These are phyloP conservation scores for Volvariella surrecta DNA, from an alignment of 1,284 basidiomycete genomes.

Conservation along the genomic window DNA sequence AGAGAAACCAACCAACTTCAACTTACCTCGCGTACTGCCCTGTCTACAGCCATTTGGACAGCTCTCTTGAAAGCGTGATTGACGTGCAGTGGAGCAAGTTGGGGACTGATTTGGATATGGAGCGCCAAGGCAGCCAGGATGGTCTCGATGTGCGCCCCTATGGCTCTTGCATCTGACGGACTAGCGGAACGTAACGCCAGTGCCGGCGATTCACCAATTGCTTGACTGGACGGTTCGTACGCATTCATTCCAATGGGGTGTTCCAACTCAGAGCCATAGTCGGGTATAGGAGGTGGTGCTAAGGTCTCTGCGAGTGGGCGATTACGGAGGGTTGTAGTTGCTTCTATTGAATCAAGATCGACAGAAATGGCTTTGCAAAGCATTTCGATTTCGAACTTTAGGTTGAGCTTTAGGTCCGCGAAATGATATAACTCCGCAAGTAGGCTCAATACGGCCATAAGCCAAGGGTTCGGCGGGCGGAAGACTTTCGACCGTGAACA, in stretches of 20 bases:
- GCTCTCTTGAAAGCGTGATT: conserved; percentile 89
- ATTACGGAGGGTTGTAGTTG: conserved; percentile 75
- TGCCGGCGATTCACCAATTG: conserved; percentile 46
- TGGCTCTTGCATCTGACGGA: conserved; percentile 47
- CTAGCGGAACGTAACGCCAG: conserved; percentile 47
- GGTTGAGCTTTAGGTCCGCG: conserved; percentile 92
- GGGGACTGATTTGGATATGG: conserved; percentile 74
- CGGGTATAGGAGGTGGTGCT: conserved; percentile 48
- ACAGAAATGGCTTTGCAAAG: conserved; percentile 90
- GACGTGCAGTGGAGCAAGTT: conserved; percentile 63
- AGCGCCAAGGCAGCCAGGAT: conserved; percentile 71
- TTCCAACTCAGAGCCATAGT: conserved; percentile 66
- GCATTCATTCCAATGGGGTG: conserved; percentile 59
- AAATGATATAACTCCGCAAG: conserved; percentile 95
- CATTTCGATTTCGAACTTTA: conserved; percentile 99
- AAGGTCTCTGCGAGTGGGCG: conserved; percentile 47
- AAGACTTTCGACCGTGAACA: conserved; percentile 89
- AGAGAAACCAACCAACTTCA: too few species aligned
- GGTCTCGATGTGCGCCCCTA: conserved; percentile 67
- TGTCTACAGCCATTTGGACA: conserved; percentile 87
- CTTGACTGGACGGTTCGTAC: conserved; percentile 42
- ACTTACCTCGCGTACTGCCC: conserved; percentile 86
- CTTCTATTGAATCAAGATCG: conserved; percentile 82
- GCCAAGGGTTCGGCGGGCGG: conserved; percentile 95
- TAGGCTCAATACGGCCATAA: conserved; percentile 90